Percentiles rank a stretch among this genome's conserved stretches.
Conservation (phyloP, 2,329 filamentous ascomycete genomes). For the Penicillium frequentans region DNA sequence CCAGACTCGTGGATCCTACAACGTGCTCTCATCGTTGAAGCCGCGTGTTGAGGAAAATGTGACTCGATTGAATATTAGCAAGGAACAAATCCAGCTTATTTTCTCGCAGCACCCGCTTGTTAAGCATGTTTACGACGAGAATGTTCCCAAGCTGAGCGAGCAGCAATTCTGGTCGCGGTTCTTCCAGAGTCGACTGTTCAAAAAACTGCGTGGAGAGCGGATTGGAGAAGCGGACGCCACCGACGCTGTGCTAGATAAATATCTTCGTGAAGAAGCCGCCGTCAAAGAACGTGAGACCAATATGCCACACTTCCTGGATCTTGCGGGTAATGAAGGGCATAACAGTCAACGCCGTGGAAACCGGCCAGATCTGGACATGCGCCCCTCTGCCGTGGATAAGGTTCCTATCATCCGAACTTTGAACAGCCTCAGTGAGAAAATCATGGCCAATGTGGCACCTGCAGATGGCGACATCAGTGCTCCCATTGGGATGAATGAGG, state of each 20-base stretch:
- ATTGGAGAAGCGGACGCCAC: conserved; percentile 73
- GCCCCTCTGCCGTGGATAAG: conserved; percentile 70
- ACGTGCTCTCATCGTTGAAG: conserved; percentile 88
- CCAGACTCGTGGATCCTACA: conserved; percentile 87
- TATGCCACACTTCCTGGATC: conserved; percentile 85
- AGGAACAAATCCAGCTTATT: conserved; percentile 90
- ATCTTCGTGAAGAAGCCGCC: conserved; percentile 69
- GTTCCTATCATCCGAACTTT: conserved; percentile 86
- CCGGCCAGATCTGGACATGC: conserved; percentile 85
- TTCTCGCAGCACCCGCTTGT: conserved; percentile 91
- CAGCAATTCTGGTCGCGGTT: conserved; percentile 90
- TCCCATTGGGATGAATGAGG: conserved; percentile 68
- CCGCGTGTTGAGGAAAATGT: conserved; percentile 72
- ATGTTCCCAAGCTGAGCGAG: conserved; percentile 78
- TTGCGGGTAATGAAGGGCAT: conserved; percentile 94
- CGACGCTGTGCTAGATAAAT: conserved; percentile 82
- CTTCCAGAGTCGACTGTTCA: conserved; percentile 86
- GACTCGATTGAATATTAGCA: conserved; percentile 77
- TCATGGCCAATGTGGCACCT: conserved; percentile 83
- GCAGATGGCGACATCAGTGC: conserved; percentile 69
- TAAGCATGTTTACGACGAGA: conserved; percentile 87
- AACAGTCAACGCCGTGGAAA: conserved; percentile 86
- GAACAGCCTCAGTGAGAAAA: conserved; percentile 88
- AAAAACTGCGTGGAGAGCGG: conserved; percentile 87
- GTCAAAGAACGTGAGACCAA: conserved; percentile 54